Evolutionary conservation across 495 filamentous ascomycete genomes (phyloP), one percentile per base, ranked within the genome.

Genomic region (Penicillium argentinense): DNA sequence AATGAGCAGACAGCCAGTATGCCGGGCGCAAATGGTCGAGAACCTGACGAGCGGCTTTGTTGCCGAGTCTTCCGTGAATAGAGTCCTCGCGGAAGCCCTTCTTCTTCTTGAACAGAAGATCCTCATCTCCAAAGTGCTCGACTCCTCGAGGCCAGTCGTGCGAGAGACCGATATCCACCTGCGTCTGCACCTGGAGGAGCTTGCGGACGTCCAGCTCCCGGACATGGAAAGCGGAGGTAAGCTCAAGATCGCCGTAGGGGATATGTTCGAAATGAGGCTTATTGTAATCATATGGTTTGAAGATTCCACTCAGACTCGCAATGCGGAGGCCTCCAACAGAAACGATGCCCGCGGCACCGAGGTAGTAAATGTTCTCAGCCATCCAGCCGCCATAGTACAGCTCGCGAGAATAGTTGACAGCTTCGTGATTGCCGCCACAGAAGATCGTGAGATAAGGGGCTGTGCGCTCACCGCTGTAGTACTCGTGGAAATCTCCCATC

Each of bases 351-450:
- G 93, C 88, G 9, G 91, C 90, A 30, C 93, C 93, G 54, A 97
- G 66, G 71, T 95, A 98, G 73, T 95, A 98, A 40, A 98, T 98
- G 42, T 92, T 96, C 13, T 88, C 91, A 1, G 92, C 92, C 2
- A 89, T 93, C 93, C 93, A 98, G 27, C 93, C 93, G 29, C 93
- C 93, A 62, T 97, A 95, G 71, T 88, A 95, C 3, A 98, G 78
- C 60, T 98, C 93, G 70, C 79, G 90, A 0, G 96, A 63, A 60
- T 97, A 77, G 24, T 86, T 89, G 49, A 86, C 83, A 0, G 93
- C 90, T 65, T 98, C 93, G 52, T 98, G 93, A 60, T 98, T 98
- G 6, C 93, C 93, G 27, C 84, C 91, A 39, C 96, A 80, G 64
- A 97, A 97, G 43, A 97, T 70, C 13, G 95, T 98, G 19, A 93